phyloP scores from a whole-genome alignment of 2,329 filamentous ascomycete species.

The Diaporthe sp. region DNA sequence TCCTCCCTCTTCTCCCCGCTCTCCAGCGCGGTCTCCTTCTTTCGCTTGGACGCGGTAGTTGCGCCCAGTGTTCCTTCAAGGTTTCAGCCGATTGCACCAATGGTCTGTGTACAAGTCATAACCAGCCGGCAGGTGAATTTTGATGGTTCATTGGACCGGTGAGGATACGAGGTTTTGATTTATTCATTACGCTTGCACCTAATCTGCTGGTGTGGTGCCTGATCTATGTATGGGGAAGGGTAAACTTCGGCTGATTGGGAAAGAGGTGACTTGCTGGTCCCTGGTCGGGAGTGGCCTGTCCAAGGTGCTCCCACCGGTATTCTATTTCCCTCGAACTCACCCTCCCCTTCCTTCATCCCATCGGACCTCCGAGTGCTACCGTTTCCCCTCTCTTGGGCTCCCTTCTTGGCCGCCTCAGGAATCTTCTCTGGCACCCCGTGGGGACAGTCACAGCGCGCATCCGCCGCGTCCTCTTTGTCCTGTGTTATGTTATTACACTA shows the following conservation, averaged over 20 bases:
- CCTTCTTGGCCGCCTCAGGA: neutral
- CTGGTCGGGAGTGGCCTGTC: too few species aligned
- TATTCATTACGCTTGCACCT: neutral
- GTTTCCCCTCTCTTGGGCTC: neutral
- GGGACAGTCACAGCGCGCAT: neutral
- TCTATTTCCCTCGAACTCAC: neutral
- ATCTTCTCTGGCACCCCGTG: neutral
- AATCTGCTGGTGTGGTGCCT: neutral
- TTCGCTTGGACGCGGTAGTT: neutral
- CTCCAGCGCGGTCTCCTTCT: neutral
- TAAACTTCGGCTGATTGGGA: neutral
- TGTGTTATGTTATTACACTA: neutral
- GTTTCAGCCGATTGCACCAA: neutral
- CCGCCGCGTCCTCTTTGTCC: neutral
- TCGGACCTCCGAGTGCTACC: neutral
- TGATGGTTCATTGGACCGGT: neutral
- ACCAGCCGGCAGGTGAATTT: neutral
- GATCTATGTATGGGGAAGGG: neutral
- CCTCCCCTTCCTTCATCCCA: neutral
- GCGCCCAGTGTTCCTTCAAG: neutral
- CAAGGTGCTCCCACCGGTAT: neutral
- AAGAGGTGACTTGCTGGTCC: neutral
- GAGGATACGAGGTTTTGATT: neutral
- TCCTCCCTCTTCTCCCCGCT: neutral
- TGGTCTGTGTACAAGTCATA: neutral